Evolutionary conservation across 495 filamentous ascomycete genomes (phyloP).

Genomic region (Talaromyces adpressus): DNA sequence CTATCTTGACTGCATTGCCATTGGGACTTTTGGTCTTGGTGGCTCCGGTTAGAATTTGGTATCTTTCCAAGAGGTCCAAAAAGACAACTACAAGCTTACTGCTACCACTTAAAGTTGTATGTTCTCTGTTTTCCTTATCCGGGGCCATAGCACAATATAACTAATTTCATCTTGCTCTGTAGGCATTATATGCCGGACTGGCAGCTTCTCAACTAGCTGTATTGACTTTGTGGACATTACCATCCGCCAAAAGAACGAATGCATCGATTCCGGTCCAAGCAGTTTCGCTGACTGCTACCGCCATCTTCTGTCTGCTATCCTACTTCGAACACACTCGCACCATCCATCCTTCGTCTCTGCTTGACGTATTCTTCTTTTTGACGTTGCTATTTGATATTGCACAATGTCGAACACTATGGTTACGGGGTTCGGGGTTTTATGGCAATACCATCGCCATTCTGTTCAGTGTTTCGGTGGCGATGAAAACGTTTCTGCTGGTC

Average conservation of each 20-base stretch:
- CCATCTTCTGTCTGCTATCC: conserved; percentile 41
- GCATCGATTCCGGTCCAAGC: conserved; percentile 42
- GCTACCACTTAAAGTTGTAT: conserved; percentile 38
- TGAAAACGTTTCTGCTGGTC: conserved; percentile 44
- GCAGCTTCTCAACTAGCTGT: conserved; percentile 8
- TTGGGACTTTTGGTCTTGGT: conserved; percentile 13
- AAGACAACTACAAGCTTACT: conserved; percentile 39
- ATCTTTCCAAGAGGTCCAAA: conserved; percentile 32
- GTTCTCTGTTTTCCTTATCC: conserved; percentile 8
- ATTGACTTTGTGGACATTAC: conserved; percentile 6
- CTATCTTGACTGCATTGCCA: conserved; percentile 4
- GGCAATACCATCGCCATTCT: conserved; percentile 34
- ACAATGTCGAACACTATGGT: conserved; percentile 50
- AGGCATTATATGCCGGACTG: conserved; percentile 8
- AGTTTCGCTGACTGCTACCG: conserved; percentile 31
- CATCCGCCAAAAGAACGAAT: conserved; percentile 15
- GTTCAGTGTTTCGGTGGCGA: conserved; percentile 36
- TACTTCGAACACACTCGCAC: conserved; percentile 50
- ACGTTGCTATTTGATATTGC: conserved; percentile 53
- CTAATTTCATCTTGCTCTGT: conserved; percentile 7
- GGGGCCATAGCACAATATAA: neutral
- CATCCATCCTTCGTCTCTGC: conserved; percentile 50
- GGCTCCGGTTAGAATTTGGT: conserved; percentile 38
- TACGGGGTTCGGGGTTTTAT: conserved; percentile 29
- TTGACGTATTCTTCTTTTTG: conserved; percentile 54